Conservation (phyloP, 2,329 filamentous ascomycete genomes). For the Monosporascus ibericus region DNA sequence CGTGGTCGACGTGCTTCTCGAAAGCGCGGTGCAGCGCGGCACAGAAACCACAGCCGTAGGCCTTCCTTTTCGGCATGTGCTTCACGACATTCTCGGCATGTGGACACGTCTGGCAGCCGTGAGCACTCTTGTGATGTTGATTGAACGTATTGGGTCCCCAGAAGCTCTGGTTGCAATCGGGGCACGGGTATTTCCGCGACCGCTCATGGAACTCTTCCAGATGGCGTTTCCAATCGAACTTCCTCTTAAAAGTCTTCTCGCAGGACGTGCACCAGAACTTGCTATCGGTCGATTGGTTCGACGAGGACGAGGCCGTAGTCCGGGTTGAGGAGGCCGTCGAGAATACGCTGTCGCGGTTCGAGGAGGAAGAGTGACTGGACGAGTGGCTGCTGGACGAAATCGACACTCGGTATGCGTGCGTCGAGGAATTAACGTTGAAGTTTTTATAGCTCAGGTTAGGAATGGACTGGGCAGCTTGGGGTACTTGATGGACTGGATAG, state of each 20-base stretch:
- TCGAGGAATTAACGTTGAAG: slow-evolving; percentile 15
- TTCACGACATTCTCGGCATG: slow-evolving; percentile 59
- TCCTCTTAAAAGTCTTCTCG: slow-evolving; percentile 61
- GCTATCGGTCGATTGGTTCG: slow-evolving; percentile 16
- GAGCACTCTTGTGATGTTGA: slow-evolving; percentile 60
- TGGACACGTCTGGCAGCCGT: slow-evolving; percentile 59
- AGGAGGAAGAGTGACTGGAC: slow-evolving; percentile 23
- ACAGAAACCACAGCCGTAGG: slow-evolving; percentile 66
- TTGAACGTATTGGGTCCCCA: slow-evolving; percentile 64
- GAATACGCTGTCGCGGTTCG: slow-evolving; percentile 26
- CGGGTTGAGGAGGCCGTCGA: slow-evolving; percentile 22
- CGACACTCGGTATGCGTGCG: slow-evolving; percentile 20
- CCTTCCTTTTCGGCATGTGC: slow-evolving; percentile 57
- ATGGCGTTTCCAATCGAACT: slow-evolving; percentile 65
- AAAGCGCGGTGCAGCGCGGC: slow-evolving; percentile 56
- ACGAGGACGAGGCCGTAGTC: slow-evolving; percentile 23
- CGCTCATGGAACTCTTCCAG: slow-evolving; percentile 66
- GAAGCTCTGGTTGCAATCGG: slow-evolving; percentile 62
- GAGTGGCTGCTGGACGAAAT: slow-evolving; percentile 20
- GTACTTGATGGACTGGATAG: slow-evolving; percentile 2
- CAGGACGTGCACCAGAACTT: slow-evolving; percentile 38
- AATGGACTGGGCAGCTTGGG: slow-evolving; percentile 11
- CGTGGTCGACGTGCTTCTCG: slow-evolving; percentile 62
- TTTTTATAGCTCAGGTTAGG: slow-evolving; percentile 23
- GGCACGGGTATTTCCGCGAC: slow-evolving; percentile 61